Percentiles rank a stretch among this genome's conserved stretches.
phyloP scores from a whole-genome alignment of 176 grass and related monocot genomes.

The Musa schizocarpa region DNA sequence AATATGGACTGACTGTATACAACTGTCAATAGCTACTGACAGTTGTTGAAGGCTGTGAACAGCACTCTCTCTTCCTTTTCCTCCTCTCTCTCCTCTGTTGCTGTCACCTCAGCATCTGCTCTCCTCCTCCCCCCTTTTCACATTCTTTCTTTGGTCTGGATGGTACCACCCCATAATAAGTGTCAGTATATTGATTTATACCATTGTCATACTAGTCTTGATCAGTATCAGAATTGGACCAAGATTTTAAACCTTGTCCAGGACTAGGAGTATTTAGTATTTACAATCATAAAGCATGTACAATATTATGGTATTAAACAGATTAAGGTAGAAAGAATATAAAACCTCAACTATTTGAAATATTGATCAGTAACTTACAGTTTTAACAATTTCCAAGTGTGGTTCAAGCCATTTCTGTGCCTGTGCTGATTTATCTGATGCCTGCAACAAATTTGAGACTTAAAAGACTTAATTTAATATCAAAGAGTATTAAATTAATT shows the following conservation, averaged over 20 bases:
- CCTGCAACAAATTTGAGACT: slow-evolving; percentile 12
- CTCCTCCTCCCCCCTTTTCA: too few species aligned
- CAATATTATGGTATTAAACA: background rate
- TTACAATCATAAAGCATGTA: background rate
- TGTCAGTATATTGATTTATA: too few species aligned
- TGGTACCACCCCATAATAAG: too few species aligned
- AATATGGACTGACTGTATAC: too few species aligned
- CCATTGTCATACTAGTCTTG: too few species aligned
- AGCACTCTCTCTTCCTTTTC: too few species aligned
- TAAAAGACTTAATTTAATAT: background rate
- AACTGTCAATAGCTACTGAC: too few species aligned
- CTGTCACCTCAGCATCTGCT: too few species aligned
- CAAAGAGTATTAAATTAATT: background rate
- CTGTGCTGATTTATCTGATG: slow-evolving; percentile 9
- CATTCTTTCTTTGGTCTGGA: too few species aligned
- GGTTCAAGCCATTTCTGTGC: slow-evolving; percentile 21
- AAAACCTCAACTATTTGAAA: background rate
- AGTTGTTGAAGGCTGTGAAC: too few species aligned
- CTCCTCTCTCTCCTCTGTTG: too few species aligned
- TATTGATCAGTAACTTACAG: slow-evolving; percentile 5
- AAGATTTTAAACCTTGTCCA: background rate
- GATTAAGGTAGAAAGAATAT: background rate
- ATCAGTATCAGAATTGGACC: too few species aligned
- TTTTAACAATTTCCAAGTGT: slow-evolving; percentile 13
- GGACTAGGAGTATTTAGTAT: background rate